Evolutionary conservation across 805 yeast species (phyloP).

Genomic region (Metschnikowia drakensbergensis): DNA sequence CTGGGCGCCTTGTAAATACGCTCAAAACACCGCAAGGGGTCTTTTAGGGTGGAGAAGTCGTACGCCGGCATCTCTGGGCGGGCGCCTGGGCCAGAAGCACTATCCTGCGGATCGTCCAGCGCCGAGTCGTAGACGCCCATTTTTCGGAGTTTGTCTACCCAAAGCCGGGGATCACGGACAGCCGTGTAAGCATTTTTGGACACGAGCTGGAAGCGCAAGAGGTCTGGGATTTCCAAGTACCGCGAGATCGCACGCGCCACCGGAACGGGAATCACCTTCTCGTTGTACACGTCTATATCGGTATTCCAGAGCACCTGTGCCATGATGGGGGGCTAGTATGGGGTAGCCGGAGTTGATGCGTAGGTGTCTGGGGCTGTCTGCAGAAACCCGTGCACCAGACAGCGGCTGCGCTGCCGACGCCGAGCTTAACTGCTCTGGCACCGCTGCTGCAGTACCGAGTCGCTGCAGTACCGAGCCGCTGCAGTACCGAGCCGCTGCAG

Average conservation of each 20-base stretch:
- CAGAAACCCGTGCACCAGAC: slow-evolving; percentile 1
- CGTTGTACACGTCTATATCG: slow-evolving; percentile 43
- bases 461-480: too few species aligned
- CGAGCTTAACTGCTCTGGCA: too few species aligned
- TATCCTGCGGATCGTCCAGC: slow-evolving; percentile 5
- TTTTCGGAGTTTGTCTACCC: slow-evolving; percentile 34
- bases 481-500: too few species aligned
- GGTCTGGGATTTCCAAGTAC: slow-evolving; percentile 36
- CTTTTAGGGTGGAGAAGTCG: slow-evolving; percentile 13
- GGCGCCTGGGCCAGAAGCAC: neutral
- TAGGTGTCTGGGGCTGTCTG: neutral
- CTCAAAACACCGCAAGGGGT: slow-evolving; percentile 37
- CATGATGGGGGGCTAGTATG: slow-evolving; percentile 21
- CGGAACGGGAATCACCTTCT: slow-evolving; percentile 32
- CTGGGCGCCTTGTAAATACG: slow-evolving; percentile 22
- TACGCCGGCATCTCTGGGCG: neutral
- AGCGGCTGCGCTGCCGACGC: too few species aligned
- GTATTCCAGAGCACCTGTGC: slow-evolving; percentile 45
- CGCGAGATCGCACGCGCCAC: slow-evolving; percentile 34
- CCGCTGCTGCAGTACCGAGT: too few species aligned
- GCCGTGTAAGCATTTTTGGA: slow-evolving; percentile 37
- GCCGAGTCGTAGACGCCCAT: slow-evolving; percentile 39
- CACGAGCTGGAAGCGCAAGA: slow-evolving; percentile 35
- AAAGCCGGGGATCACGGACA: slow-evolving; percentile 36
- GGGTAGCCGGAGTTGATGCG: neutral